These are phyloP conservation scores for Chalciporus pseudorubinellus DNA, from an alignment of 768 basidiomycete species.

Conservation along the genomic window DNA sequence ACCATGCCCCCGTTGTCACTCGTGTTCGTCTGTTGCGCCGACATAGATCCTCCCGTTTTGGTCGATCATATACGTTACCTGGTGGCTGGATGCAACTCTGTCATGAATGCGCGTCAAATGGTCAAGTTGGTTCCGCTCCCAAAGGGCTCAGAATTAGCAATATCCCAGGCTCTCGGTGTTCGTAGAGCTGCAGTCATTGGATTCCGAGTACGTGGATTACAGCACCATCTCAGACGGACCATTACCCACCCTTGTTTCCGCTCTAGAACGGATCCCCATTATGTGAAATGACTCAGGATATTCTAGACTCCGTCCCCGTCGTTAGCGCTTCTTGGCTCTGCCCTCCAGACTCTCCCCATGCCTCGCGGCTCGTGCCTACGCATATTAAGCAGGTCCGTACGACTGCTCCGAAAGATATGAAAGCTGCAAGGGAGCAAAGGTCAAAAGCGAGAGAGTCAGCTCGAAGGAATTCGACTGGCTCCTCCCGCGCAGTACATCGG, in stretches of 20 bases:
- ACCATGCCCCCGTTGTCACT: slow-evolving; percentile 26
- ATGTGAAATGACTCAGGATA: slow-evolving; percentile 31
- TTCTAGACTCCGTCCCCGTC: slow-evolving; percentile 51
- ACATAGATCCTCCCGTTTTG: slow-evolving; percentile 69
- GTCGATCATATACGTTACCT: slow-evolving; percentile 75
- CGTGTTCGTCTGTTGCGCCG: slow-evolving; percentile 71
- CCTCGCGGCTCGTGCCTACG: slow-evolving; percentile 54
- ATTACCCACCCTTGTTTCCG: slow-evolving; percentile 1
- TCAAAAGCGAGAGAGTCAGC: slow-evolving; percentile 47
- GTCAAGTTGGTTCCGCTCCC: slow-evolving; percentile 66
- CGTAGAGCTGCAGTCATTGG: slow-evolving; percentile 65
- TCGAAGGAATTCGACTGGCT: slow-evolving; percentile 29
- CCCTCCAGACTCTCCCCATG: slow-evolving; percentile 14
- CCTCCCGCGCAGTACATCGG: slow-evolving; percentile 12
- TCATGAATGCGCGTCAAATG: slow-evolving; percentile 22
- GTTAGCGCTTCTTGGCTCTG: slow-evolving; percentile 67
- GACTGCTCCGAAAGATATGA: slow-evolving; percentile 77
- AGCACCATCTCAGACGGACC: neutral
- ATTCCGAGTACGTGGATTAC: slow-evolving; percentile 52
- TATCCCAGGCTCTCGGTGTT: slow-evolving; percentile 64
- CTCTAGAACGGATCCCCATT: slow-evolving; percentile 43
- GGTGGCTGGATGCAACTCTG: slow-evolving; percentile 72
- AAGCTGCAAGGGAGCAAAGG: slow-evolving; percentile 59
- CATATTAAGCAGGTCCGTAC: slow-evolving; percentile 82
- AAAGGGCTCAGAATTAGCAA: slow-evolving; percentile 56